Percentiles rank a stretch among this genome's conserved stretches.
Conservation (phyloP, 495 filamentous ascomycete genomes). For the Pyrenopolyporus hunteri region DNA sequence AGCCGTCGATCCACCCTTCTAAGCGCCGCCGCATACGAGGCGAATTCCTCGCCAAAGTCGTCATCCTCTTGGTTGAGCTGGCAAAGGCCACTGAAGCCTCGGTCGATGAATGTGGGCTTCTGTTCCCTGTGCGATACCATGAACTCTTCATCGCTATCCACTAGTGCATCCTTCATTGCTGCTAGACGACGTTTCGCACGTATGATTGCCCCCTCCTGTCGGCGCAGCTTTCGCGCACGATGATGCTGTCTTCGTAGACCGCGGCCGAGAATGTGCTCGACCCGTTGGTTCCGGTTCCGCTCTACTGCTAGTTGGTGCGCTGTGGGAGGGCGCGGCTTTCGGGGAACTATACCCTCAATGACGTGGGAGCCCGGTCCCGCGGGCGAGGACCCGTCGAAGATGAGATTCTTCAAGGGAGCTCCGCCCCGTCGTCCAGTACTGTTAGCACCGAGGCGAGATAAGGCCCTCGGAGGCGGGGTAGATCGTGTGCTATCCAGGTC, state of each 20-base stretch:
- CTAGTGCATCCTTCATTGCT: slow-evolving; percentile 71
- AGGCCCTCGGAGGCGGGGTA: slow-evolving; percentile 59
- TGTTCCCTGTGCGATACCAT: slow-evolving; percentile 27
- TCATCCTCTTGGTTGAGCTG: slow-evolving; percentile 68
- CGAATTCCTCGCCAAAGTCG: slow-evolving; percentile 81
- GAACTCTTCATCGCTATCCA: slow-evolving; percentile 75
- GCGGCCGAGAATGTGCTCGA: slow-evolving; percentile 83
- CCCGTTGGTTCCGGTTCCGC: slow-evolving; percentile 82
- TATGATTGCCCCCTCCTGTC: slow-evolving; percentile 65
- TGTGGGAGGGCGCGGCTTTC: slow-evolving; percentile 78
- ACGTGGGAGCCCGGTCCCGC: slow-evolving; percentile 45
- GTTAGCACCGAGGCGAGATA: slow-evolving; percentile 49
- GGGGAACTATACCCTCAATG: slow-evolving; percentile 50
- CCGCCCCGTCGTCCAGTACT: slow-evolving; percentile 53
- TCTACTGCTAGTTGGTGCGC: slow-evolving; percentile 93
- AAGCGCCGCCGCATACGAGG: slow-evolving; percentile 72
- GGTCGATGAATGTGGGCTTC: slow-evolving; percentile 51
- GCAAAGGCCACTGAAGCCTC: slow-evolving; percentile 72
- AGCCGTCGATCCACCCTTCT: slow-evolving; percentile 72
- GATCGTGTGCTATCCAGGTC: slow-evolving; percentile 64
- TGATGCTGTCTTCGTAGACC: slow-evolving; percentile 70
- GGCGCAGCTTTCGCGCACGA: slow-evolving; percentile 63
- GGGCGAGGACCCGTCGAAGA: slow-evolving; percentile 59
- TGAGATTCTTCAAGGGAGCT: slow-evolving; percentile 56
- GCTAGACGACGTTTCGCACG: slow-evolving; percentile 73